Base-by-base conservation (phyloP, 495 filamentous ascomycete genomes). In the Tricharina praecox region DNA sequence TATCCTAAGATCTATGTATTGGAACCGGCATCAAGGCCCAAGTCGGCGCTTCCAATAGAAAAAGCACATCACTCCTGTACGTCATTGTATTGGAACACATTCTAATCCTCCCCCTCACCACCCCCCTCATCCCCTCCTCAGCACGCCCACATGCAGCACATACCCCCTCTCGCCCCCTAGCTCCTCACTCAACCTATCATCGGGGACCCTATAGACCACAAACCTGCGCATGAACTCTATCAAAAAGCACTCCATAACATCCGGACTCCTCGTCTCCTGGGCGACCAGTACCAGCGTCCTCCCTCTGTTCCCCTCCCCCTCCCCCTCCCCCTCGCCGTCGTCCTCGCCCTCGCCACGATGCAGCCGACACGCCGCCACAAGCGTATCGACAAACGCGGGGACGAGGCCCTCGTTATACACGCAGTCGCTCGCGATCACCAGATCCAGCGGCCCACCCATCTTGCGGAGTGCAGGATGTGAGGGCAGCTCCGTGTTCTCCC, bases 401-500 rank as follows among this genome's bases (percentile, higher is more conserved):
- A 95, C 75, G 2, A 97, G 72, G 3, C 78, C 70, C 52, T 93
- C 84, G 60, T 88, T 86, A 66, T 90, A 93, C 61, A 94, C 79
- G 55, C 84, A 92, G 59, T 92, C 85, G 63, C 83, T 92, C 3
- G 86, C 84, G 16, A 87, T 61, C 3, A 93, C 68, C 47, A 79
- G 72, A 19, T 35, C 20, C 21, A 34, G 30, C 15, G 36, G 36
- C 15, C 34, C 41, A 21, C 23, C 30, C 15, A 60, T 38, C 20
- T 34, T 24, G 7, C 18, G 9, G 24, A 43, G 13, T 23, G 46
- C 56, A 39, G 61, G 56, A 19, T 56, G 38, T n/a, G 33, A 23
- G 7, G 48, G 30, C 9, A 60, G 23, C 23, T 37, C 35, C 50
- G 75, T 71, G 1, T 63, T 64, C 50, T 88, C 81, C 82, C 82